Conservation (phyloP, 441 rosid genomes). For the Arabidopsis hybrid region DNA sequence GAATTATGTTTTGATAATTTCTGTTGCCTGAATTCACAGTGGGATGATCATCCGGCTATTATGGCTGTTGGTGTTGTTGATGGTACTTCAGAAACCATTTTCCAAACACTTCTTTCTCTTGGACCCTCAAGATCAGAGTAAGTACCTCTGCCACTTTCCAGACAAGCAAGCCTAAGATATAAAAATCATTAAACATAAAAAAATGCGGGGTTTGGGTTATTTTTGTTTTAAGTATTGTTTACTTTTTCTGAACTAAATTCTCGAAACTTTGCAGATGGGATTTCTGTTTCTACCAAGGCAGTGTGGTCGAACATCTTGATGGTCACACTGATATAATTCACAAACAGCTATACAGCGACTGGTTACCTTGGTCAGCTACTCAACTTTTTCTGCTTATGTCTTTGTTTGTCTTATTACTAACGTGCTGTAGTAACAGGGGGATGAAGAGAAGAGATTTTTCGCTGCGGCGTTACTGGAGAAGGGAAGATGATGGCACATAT, state of each 20-base stretch:
- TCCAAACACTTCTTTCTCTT: constrained; percentile 94
- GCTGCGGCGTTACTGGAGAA: constrained; percentile 95
- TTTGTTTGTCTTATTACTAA: constrained; percentile 38
- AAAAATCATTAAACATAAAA: neutral
- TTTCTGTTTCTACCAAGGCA: constrained; percentile 94
- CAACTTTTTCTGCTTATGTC: constrained; percentile 25
- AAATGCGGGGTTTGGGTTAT: constrained; percentile 7
- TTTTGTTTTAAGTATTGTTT: constrained; percentile 1
- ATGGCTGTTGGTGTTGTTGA: constrained; percentile 98
- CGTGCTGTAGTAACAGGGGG: constrained; percentile 62
- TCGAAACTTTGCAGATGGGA: constrained; percentile 80
- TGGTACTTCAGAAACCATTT: constrained; percentile 96
- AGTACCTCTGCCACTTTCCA: constrained; percentile 40
- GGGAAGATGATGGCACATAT: constrained; percentile 98
- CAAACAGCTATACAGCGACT: constrained; percentile 83
- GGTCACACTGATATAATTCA: constrained; percentile 97
- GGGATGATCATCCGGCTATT: constrained; percentile 99
- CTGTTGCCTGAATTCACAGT: constrained; percentile 49
- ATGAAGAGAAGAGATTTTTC: constrained; percentile 86
- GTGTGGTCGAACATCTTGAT: constrained; percentile 90
- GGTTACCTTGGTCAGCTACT: constrained; percentile 87
- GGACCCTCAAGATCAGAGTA: constrained; percentile 98
- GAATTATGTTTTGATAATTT: constrained; percentile 24
- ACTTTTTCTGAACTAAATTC: constrained; percentile 29
- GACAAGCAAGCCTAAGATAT: constrained; percentile 8